A percentile compares a stretch with the other conserved stretches of the same genome.
phyloP scores from a whole-genome alignment of 345 rosid genomes.

The Pistacia atlantica region DNA sequence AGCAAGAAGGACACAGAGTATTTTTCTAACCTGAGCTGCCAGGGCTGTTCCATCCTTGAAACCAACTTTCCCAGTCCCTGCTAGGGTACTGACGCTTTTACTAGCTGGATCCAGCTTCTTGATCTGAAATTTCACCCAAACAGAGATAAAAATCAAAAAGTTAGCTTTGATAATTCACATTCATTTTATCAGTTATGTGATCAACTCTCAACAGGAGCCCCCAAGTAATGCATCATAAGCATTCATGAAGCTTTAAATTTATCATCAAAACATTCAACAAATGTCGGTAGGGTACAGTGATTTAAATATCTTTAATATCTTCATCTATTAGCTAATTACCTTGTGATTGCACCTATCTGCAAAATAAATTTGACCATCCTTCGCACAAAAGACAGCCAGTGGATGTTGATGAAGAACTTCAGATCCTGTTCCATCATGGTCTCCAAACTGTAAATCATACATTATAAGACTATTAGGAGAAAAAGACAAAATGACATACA shows the following conservation, averaged over 20 bases:
- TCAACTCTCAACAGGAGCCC: no score
- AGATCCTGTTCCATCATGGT: slow-evolving; percentile 82
- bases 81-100: slow-evolving; percentile 73
- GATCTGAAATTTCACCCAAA: no score
- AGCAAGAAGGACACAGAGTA: no score
- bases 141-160: no score
- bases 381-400: slow-evolving; percentile 72
- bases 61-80: slow-evolving; percentile 96
- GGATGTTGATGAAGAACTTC: slow-evolving; percentile 97
- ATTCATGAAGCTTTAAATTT: no score
- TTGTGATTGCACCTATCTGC: slow-evolving; percentile 96
- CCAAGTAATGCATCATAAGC: no score
- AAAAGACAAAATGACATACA: background rate
- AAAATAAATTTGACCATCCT: slow-evolving; percentile 71
- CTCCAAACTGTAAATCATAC: slow-evolving; percentile 71
- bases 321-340: slow-evolving; percentile 36
- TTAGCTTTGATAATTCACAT: no score
- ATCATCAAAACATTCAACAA: no score
- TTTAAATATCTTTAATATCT: background rate
- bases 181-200: no score
- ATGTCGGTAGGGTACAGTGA: no score
- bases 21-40: no score
- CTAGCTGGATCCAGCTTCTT: slow-evolving; percentile 80
- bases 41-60: slow-evolving; percentile 83
- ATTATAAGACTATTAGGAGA: background rate